Percentiles rank a stretch among this genome's conserved stretches.
phyloP scores from a whole-genome alignment of 2,329 filamentous ascomycete species.

The Alternaria sp. region DNA sequence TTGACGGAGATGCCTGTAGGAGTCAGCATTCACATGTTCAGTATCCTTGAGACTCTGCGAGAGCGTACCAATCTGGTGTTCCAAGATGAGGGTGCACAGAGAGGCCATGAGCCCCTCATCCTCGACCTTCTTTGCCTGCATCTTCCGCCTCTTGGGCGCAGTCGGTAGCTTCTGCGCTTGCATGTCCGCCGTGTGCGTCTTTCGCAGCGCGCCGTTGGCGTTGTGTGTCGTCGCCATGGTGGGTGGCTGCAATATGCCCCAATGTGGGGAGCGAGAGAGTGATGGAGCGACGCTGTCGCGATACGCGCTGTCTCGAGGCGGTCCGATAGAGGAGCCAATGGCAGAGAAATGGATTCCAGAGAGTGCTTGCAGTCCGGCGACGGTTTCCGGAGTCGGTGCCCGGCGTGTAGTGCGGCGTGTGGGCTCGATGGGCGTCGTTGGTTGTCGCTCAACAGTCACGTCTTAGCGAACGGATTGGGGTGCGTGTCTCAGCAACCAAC shows the following conservation, averaged over 20 bases:
- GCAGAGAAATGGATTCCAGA: background rate
- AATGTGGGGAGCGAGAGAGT: background rate
- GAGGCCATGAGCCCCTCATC: slow-evolving; percentile 67
- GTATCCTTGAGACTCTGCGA: background rate
- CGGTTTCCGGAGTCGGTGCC: background rate
- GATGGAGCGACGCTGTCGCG: slow-evolving; percentile 9
- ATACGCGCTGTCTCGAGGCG: background rate
- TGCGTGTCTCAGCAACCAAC: slow-evolving; percentile 21
- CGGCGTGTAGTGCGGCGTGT: background rate
- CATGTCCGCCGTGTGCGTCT: slow-evolving; percentile 12
- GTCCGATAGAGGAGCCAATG: background rate
- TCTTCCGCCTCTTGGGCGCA: slow-evolving; percentile 26
- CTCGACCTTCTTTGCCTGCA: slow-evolving; percentile 59
- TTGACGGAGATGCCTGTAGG: slow-evolving; percentile 79
- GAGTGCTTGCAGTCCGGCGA: background rate
- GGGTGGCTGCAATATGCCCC: slow-evolving; percentile 15
- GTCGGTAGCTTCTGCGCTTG: slow-evolving; percentile 16
- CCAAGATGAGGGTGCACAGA: slow-evolving; percentile 72
- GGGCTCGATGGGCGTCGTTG: background rate
- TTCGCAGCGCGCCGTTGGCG: slow-evolving; percentile 13
- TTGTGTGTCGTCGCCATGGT: slow-evolving; percentile 21
- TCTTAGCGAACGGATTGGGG: slow-evolving; percentile 21
- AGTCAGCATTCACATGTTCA: background rate
- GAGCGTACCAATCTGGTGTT: slow-evolving; percentile 78
- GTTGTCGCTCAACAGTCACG: background rate